Base-by-base conservation (phyloP, 2,329 filamentous ascomycete species). In the Aspergillus quadrilineatus region DNA sequence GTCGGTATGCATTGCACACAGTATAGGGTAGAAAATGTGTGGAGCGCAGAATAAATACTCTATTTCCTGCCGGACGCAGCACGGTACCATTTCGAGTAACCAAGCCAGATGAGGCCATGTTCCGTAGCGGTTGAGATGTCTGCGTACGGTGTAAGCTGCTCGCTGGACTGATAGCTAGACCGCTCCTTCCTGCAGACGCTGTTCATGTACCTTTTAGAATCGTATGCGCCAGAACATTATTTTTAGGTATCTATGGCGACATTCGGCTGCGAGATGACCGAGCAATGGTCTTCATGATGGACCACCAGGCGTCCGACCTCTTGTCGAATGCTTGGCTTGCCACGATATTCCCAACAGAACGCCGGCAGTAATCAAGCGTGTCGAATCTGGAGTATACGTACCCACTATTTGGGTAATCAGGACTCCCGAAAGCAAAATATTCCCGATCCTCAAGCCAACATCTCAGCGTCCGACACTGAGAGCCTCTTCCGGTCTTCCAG, bases 1-100 rank as follows among this genome's bases (percentile, higher is more conserved):
- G 39, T 14, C 15, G 5, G 8, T 29, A 36, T 47, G 48, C 57
- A 46, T 52, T 41, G n/a, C 30, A 52, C 29, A 51, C 49, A 15
- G 49, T 10, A 36, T 17, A 26, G 10, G 15, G 30, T 12, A 6
- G 34, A 22, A 14, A 22, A n/a, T 22, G 10, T 5, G n/a, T 9
- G 6, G 26, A 17, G 26, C 17, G 26, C 12, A 7, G 9, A 14
- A 17, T n/a, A 50, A 12, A 28, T 5, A 34, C 44, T 14, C 8
- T 12, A 17, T 34, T 34, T 22, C 34, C 12, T 7, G 14, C 22
- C 4, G 46, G 15, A 28, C 15, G 9, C 17, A n/a, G 30, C 10
- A 26, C 7, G 26, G 22, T n/a, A n/a, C n/a, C 12, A n/a, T 8
- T 37, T n/a, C 7, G 22, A n/a, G 7, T 37, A 14, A 37, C 28